Base-by-base conservation (phyloP, 2,329 filamentous ascomycete species). In the Microcyclospora pomicola region DNA sequence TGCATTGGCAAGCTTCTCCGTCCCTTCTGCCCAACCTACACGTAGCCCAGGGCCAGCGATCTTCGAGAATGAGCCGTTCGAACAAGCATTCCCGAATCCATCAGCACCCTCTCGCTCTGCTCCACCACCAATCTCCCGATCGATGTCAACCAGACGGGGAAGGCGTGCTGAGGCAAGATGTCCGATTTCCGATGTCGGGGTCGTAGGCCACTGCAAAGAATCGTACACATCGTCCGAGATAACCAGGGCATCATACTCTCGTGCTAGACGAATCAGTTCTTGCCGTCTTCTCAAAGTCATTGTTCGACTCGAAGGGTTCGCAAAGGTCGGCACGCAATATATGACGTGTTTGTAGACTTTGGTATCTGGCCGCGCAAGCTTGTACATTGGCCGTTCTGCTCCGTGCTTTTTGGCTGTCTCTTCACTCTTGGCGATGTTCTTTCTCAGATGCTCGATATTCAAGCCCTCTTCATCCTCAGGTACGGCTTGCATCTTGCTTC, bases 211-310 rank as follows among this genome's bases (percentile, higher is more conserved):
- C 55, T 87, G 82, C 5, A 96, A 68, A 47, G 88, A 80, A 58
- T 96, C 88, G 56, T 98, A 98, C 9, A 96, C 86, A 58, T 98
- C 91, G 61, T 96, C 88, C 35, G 75, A 75, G 19, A 95, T 69
- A 39, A 95, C 61, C n/a, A 96, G 69, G 6, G 83, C 84, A 56
- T 96, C 78, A 56, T 80, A 75, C 41, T 77, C 67, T 40, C 88
- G 72, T 0, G 88, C 88, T 6, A 95, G 61, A n/a, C 66, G 64
- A 15, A 96, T 76, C 3, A 96, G 69, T 9, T 66, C 66, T 45
- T 77, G 63, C 3, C 91, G 73, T 19, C 80, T 72, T 13, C 61
- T 56, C 3, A 85, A 59, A 11, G 78, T 76, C 77, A 92, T 88
- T 2, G 83, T 86, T 53, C 80, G 80, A 24, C 80, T 84, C 0